These are phyloP conservation scores for Quercus cerris DNA, from an alignment of 306 rosid species.

Conservation along the genomic window DNA sequence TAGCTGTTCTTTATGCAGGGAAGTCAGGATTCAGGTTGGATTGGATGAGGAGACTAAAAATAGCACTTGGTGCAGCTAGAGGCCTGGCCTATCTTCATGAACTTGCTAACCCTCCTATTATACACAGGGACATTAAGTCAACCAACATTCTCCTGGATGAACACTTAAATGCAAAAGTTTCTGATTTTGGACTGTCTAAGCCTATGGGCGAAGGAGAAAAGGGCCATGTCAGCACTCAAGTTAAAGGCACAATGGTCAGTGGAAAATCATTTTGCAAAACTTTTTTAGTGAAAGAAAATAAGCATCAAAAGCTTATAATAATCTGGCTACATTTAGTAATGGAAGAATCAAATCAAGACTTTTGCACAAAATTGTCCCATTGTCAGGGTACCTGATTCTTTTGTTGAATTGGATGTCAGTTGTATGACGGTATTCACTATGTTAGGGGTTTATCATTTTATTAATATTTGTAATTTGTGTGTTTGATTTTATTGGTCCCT, in stretches of 20 bases:
- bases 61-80: slow-evolving; percentile 50
- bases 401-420: too few species aligned
- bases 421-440: too few species aligned
- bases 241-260: slow-evolving; percentile 57
- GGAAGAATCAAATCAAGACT: neutral
- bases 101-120: slow-evolving; percentile 60
- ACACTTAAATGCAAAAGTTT: slow-evolving; percentile 50
- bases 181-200: slow-evolving; percentile 71
- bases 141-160: slow-evolving; percentile 56
- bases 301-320: neutral
- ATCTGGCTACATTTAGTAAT: neutral
- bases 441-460: too few species aligned
- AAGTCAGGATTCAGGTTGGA: slow-evolving; percentile 41
- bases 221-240: slow-evolving; percentile 55
- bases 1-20: slow-evolving; percentile 24
- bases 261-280: neutral
- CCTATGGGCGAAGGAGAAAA: slow-evolving; percentile 36
- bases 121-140: slow-evolving; percentile 71
- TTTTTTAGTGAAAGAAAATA: neutral
- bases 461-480: too few species aligned
- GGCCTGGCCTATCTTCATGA: slow-evolving; percentile 70
- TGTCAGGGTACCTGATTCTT: too few species aligned
- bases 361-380: too few species aligned
- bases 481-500: too few species aligned
- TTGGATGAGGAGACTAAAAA: slow-evolving; percentile 40